phyloP scores from a whole-genome alignment of 805 yeast genomes.

The Wickerhamomyces sydowiorum region DNA sequence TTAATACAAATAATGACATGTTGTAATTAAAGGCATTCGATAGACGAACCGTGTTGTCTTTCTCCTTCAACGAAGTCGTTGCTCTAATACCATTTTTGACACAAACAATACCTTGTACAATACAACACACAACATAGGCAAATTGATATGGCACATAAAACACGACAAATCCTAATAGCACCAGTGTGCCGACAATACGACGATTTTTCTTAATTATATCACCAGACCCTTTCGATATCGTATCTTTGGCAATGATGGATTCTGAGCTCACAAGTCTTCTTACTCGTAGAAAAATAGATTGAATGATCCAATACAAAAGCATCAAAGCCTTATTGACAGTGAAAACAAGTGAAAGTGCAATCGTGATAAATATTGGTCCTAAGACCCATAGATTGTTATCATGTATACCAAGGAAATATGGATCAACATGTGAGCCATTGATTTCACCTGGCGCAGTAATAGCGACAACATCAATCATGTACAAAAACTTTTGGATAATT shows the following conservation, averaged over 20 bases:
- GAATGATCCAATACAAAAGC: too few species aligned
- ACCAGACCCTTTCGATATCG: neutral
- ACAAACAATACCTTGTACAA: conserved; percentile 53
- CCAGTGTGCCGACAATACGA: conserved; percentile 9
- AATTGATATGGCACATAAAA: conserved; percentile 78
- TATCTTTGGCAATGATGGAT: neutral
- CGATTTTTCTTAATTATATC: conserved; percentile 6
- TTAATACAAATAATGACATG: conserved; percentile 53
- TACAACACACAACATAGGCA: conserved; percentile 55
- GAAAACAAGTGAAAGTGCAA: conserved; percentile 39
- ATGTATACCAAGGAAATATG: conserved; percentile 64
- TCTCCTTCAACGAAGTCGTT: conserved; percentile 7
- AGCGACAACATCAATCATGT: conserved; percentile 48
- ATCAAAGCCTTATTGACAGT: conserved; percentile 22
- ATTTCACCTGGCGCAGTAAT: conserved; percentile 40
- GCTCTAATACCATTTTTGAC: conserved; percentile 25
- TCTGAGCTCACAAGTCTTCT: neutral
- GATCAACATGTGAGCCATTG: conserved; percentile 39
- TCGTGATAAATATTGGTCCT: conserved; percentile 49
- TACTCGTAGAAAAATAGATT: too few species aligned
- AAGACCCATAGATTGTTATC: conserved; percentile 49
- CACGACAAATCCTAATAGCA: conserved; percentile 41
- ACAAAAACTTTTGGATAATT: conserved; percentile 32
- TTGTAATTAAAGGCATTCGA: conserved; percentile 40
- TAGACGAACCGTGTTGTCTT: neutral